These are phyloP conservation scores for Pseudomicrostroma phylloplanum DNA, from an alignment of 1,284 basidiomycete genomes.

Conservation along the genomic window DNA sequence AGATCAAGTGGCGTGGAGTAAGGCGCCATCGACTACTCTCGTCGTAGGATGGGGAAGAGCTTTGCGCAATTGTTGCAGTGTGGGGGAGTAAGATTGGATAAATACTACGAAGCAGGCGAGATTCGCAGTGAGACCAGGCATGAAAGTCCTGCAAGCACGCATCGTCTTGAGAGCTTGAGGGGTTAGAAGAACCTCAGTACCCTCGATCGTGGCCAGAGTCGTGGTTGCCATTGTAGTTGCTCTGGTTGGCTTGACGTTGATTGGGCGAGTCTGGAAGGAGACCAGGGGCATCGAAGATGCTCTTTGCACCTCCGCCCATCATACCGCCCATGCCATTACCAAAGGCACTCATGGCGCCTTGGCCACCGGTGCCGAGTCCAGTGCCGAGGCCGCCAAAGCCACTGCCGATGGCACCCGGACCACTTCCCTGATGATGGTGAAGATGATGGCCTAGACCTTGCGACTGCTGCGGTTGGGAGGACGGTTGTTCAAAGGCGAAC, in stretches of 20 bases:
- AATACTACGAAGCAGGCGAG: too few relatives aligned
- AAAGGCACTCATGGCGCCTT: not conserved
- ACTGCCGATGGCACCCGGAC: not conserved
- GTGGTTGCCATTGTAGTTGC: too few relatives aligned
- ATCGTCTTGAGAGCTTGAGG: too few relatives aligned
- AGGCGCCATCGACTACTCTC: too few relatives aligned
- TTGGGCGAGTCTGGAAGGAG: not conserved
- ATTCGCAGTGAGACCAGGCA: too few relatives aligned
- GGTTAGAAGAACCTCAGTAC: too few relatives aligned
- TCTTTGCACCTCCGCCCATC: not conserved
- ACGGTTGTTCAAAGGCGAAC: conserved; percentile 43
- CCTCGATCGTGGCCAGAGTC: too few relatives aligned
- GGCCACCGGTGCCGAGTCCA: not conserved
- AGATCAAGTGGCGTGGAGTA: too few relatives aligned
- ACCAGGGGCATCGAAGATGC: conserved; percentile 1
- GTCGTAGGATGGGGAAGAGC: too few relatives aligned
- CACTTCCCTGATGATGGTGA: conserved; percentile 2
- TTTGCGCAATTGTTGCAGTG: too few relatives aligned
- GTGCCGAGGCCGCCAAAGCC: not conserved
- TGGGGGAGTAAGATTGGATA: too few relatives aligned
- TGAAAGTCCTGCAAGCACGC: too few relatives aligned
- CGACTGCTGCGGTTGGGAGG: conserved; percentile 1
- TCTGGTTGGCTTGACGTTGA: not conserved
- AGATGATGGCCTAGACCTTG: not conserved
- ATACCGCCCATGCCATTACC: not conserved